A percentile compares a stretch with the other conserved stretches of the same genome.
Evolutionary conservation across 2,329 filamentous ascomycete genomes (phyloP).

Genomic region (Cercospora zeina): DNA sequence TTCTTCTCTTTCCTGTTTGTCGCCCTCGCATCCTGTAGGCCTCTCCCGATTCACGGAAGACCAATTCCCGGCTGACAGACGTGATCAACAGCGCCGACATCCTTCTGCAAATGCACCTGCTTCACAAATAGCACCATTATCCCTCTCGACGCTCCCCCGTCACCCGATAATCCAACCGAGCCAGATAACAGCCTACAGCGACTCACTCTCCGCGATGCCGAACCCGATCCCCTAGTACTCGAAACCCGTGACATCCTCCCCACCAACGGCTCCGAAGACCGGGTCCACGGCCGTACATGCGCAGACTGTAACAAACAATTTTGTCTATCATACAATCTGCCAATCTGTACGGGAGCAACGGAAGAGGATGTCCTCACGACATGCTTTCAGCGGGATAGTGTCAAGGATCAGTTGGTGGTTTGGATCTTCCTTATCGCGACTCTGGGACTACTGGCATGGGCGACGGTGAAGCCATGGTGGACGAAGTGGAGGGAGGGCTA

Average conservation of each 20-base stretch:
- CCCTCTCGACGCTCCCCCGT: conserved; percentile 55
- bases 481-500: conserved; percentile 41
- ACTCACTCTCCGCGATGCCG: conserved; percentile 27
- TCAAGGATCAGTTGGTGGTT: conserved; percentile 66
- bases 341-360: conserved; percentile 62
- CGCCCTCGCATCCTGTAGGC: conserved; percentile 48
- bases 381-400: conserved; percentile 69
- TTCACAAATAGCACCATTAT: conserved; percentile 68
- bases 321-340: conserved; percentile 62
- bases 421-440: conserved; percentile 67
- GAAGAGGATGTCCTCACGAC: conserved; percentile 66
- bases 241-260: conserved; percentile 19
- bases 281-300: conserved; percentile 49
- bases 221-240: conserved; percentile 10
- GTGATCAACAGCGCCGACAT: conserved; percentile 52
- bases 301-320: conserved; percentile 68
- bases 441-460: conserved; percentile 60
- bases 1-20: conserved; percentile 42
- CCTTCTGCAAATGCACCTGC: conserved; percentile 73
- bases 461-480: conserved; percentile 60
- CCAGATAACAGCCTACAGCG: conserved; percentile 10
- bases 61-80: conserved; percentile 7
- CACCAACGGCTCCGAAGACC: conserved; percentile 25
- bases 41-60: neutral
- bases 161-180: conserved; percentile 27